Evolutionary conservation across 257 asterid genomes (phyloP), one percentile per base, ranked within the genome.

Genomic region (Ballota nigra): DNA sequence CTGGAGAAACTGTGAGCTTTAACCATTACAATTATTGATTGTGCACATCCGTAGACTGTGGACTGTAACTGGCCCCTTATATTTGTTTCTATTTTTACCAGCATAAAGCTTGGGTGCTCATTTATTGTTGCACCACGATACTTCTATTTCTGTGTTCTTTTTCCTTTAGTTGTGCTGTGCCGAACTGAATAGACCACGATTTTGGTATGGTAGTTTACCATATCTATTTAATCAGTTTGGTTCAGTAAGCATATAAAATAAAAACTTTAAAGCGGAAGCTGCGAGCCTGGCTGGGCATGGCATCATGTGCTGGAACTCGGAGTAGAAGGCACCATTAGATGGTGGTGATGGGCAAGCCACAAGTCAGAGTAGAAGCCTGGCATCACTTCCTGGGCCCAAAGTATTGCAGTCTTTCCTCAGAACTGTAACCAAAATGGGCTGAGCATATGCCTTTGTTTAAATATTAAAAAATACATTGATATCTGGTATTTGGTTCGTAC

Each of bases 1-100:
- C 97, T 61, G 96, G 92, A 80, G 99, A 95, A 82, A 92, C 92
- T 13, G 99, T 89, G 79, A 81, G 69, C 70, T 56, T 60, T 69
- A 18, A 60, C 76, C 68, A 33, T 47, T 4, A 19, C 31, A 15
- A 61, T 16, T 73, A 18, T 28, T 60, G 33, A 47, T 40, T 52
- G 66, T 15, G 56, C 34, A 60, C 41, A 47, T 45, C 15, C 22
- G 24, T 24, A 20, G 24, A 33, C 6, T 34, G 28, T 41, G 47
- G 26, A 33, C 26, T 29, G 43, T 29, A 31, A 52, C 53, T 72
- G 67, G 43, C 59, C 69, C 4, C 13, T 19, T 15, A 15, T 23
- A 55, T 12, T 52, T 40, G 31, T 56, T 53, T 53, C 43, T 56
- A 19, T 31, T 62, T 73, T 71, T 38, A 15, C 16, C 36, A 9